A percentile compares a stretch with the other conserved stretches of the same genome.
Conservation (phyloP, 352 stramenopile species). For the Halophytophthora batemanensis region DNA sequence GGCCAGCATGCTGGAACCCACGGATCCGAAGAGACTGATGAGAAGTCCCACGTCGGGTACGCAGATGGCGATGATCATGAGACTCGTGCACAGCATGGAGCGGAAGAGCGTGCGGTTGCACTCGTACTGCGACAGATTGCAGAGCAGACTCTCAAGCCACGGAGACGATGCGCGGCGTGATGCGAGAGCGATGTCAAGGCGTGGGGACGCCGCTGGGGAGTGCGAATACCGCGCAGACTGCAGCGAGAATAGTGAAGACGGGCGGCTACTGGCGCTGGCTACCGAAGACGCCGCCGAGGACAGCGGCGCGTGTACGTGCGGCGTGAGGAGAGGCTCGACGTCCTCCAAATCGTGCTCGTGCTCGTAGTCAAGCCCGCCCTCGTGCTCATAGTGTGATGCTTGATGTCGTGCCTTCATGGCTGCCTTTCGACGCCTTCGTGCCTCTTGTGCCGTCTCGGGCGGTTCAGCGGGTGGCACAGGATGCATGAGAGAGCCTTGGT, state of each 20-base stretch:
- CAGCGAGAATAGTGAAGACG: constrained; percentile 18
- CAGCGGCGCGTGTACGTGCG: too few species aligned
- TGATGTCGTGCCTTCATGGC: constrained; percentile 22
- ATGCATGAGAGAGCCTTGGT: constrained; percentile 40
- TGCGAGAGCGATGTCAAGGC: constrained; percentile 11
- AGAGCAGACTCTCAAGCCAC: constrained; percentile 41
- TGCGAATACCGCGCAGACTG: constrained; percentile 24
- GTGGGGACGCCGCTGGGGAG: constrained; percentile 23
- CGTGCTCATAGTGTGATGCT: constrained; percentile 9
- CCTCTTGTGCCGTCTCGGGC: constrained; percentile 16
- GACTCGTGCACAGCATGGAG: constrained; percentile 73
- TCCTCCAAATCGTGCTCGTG: constrained; percentile 9
- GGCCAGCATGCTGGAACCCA: constrained; percentile 78
- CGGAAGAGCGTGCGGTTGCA: constrained; percentile 78
- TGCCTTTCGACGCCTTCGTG: constrained; percentile 26
- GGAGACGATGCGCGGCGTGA: constrained; percentile 14
- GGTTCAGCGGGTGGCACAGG: constrained; percentile 28
- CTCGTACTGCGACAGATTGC: constrained; percentile 63
- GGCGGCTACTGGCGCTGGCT: constrained; percentile 13
- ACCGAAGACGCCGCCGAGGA: constrained; percentile 1
- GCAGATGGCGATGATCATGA: constrained; percentile 76
- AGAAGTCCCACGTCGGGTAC: constrained; percentile 66
- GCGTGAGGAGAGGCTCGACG: constrained; percentile 9
- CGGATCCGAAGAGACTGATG: constrained; percentile 78
- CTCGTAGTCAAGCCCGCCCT: constrained; percentile 14